These are phyloP conservation scores for Ceratocystis ficicola DNA, from an alignment of 2,329 filamentous ascomycete genomes.

Conservation along the genomic window DNA sequence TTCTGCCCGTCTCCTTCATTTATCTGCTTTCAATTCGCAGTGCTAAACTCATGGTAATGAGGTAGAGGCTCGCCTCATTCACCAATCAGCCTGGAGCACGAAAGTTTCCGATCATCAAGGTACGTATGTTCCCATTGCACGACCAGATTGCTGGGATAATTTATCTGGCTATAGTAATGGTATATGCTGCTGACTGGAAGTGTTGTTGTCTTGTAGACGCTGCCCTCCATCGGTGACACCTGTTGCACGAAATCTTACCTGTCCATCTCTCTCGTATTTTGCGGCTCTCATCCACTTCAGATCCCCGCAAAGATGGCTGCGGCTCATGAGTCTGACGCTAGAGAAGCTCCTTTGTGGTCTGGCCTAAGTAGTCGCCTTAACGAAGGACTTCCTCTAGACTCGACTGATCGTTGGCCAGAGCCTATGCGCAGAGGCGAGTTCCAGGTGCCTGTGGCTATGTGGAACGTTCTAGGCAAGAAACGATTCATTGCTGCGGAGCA, in stretches of 20 bases:
- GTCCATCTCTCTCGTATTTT: not conserved
- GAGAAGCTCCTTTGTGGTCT: conserved; percentile 11
- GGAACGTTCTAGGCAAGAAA: conserved; percentile 20
- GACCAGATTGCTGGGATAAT: too few species aligned
- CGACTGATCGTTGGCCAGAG: conserved; percentile 22
- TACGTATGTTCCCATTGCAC: not conserved
- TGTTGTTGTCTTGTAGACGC: not conserved
- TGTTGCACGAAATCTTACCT: not conserved
- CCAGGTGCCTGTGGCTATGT: conserved; percentile 19
- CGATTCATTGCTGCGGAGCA: conserved; percentile 19
- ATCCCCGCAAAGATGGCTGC: not conserved
- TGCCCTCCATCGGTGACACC: not conserved
- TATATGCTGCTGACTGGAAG: not conserved
- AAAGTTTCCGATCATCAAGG: not conserved
- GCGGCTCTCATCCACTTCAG: not conserved
- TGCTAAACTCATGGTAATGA: not conserved
- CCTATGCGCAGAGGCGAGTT: conserved; percentile 16
- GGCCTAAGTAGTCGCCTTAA: conserved; percentile 7
- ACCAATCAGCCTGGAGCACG: not conserved
- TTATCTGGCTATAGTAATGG: not conserved
- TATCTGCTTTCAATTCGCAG: not conserved
- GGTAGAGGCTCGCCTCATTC: not conserved
- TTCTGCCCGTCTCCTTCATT: not conserved
- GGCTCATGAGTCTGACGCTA: not conserved
- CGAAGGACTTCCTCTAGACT: conserved; percentile 15